A percentile compares a stretch with the other conserved stretches of the same genome.
Conservation (phyloP, 768 basidiomycete species). For the Serendipita sp. region DNA sequence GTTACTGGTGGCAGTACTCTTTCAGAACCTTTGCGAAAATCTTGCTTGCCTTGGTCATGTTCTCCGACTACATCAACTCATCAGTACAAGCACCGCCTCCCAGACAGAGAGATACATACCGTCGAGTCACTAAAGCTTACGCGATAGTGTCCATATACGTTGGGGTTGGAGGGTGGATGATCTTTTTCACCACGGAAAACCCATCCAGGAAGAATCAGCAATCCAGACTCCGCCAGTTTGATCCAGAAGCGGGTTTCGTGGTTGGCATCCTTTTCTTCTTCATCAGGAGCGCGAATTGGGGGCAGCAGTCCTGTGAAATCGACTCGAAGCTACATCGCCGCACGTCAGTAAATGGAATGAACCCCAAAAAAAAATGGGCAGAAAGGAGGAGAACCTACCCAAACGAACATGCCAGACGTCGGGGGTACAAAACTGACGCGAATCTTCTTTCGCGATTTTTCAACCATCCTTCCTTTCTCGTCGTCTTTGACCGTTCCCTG, state of each 20-base stretch:
- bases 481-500: conserved; percentile 17
- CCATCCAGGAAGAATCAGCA: conserved; percentile 49
- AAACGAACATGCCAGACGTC: conserved; percentile 67
- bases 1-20: neutral
- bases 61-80: conserved; percentile 13
- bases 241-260: conserved; percentile 43
- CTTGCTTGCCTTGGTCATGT: conserved; percentile 31
- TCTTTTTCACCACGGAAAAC: conserved; percentile 19
- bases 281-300: conserved; percentile 18
- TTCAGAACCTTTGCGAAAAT: conserved; percentile 31
- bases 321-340: conserved; percentile 21
- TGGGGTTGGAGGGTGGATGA: neutral
- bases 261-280: conserved; percentile 20
- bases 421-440: conserved; percentile 62
- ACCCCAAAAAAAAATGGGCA: neutral
- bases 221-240: conserved; percentile 40
- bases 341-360: conserved; percentile 24
- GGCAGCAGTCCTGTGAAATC: conserved; percentile 43
- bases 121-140: conserved; percentile 40
- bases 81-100: conserved; percentile 6
- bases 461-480: conserved; percentile 12
- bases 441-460: conserved; percentile 14
- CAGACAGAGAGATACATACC: conserved; percentile 21
- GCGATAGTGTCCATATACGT: conserved; percentile 35
- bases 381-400: conserved; percentile 27